A percentile compares a stretch with the other conserved stretches of the same genome.
Evolutionary conservation across 1,139 yeast genomes (phyloP).

Genomic region (Wickerhamomyces sp.): DNA sequence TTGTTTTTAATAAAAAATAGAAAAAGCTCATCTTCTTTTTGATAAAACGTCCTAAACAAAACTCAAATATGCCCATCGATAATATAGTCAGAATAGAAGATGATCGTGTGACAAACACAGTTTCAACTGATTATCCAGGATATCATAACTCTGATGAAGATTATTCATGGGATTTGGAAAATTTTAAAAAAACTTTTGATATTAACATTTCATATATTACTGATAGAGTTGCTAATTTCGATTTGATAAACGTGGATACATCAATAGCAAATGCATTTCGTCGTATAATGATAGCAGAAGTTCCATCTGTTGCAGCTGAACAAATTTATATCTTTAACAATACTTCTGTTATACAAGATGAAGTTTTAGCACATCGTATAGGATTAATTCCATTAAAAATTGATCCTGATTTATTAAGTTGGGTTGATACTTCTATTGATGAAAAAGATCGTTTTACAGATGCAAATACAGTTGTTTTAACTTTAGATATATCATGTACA

Average conservation of each 20-base stretch:
- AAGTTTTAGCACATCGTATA: slow-evolving; percentile 90
- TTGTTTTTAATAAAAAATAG: no score
- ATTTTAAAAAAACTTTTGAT: slow-evolving; percentile 67
- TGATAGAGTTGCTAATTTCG: slow-evolving; percentile 79
- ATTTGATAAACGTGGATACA: slow-evolving; percentile 80
- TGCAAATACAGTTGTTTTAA: slow-evolving; percentile 81
- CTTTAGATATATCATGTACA: slow-evolving; percentile 78
- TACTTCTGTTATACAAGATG: slow-evolving; percentile 95
- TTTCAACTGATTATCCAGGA: slow-evolving; percentile 89
- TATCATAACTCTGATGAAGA: slow-evolving; percentile 59
- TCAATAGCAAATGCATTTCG: slow-evolving; percentile 95
- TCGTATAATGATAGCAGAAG: slow-evolving; percentile 94
- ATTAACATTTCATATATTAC: slow-evolving; percentile 61
- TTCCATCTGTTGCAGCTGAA: slow-evolving; percentile 94
- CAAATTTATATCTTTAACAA: slow-evolving; percentile 86
- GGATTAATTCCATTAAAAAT: slow-evolving; percentile 88
- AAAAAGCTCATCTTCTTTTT: neutral
- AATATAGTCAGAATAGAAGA: slow-evolving; percentile 85
- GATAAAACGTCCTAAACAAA: neutral
- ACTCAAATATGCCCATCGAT: slow-evolving; percentile 13
- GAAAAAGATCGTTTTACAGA: slow-evolving; percentile 73
- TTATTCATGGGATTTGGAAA: slow-evolving; percentile 75
- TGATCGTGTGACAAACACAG: slow-evolving; percentile 83
- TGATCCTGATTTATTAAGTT: slow-evolving; percentile 80
- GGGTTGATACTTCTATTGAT: slow-evolving; percentile 66